Evolutionary conservation across 208 protist species (phyloP).

Genomic region (Crithidia expoeki): DNA sequence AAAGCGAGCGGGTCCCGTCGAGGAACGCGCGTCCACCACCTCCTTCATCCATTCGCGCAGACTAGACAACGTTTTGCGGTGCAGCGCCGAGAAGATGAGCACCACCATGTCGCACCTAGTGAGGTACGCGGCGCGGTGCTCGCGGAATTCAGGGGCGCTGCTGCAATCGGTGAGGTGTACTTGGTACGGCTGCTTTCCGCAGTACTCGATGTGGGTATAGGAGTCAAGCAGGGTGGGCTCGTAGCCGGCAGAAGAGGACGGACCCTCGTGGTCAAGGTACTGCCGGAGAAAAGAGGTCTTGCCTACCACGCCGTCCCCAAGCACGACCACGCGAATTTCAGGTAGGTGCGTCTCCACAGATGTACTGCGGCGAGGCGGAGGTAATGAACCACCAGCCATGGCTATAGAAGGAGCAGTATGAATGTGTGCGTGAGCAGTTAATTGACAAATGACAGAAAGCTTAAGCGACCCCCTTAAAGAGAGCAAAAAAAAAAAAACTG

Average conservation of each 20-base stretch:
- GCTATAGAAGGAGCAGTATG: no score
- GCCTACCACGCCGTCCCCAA: conserved; percentile 51
- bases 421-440: neutral
- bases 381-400: conserved; percentile 12
- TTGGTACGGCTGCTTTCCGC: conserved; percentile 41
- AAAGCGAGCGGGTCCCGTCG: conserved; percentile 14
- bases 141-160: conserved; percentile 42
- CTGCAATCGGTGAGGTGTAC: conserved; percentile 65
- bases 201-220: conserved; percentile 33
- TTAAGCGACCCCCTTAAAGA: neutral
- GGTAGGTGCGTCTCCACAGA: conserved; percentile 11
- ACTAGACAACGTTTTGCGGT: conserved; percentile 41
- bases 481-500: neutral
- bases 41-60: conserved; percentile 42
- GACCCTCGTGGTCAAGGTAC: conserved; percentile 40
- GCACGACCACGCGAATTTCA: conserved; percentile 40
- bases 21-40: conserved; percentile 36
- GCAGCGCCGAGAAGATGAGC: conserved; percentile 67
- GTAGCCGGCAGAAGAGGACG: conserved; percentile 25
- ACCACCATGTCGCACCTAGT: conserved; percentile 53
- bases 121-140: conserved; percentile 63
- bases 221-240: conserved; percentile 62
- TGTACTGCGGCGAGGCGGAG: conserved; percentile 6
- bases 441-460: conserved; percentile 21
- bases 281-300: conserved; percentile 66